Evolutionary conservation across 2,329 filamentous ascomycete genomes (phyloP), one percentile per base, ranked within the genome.

Genomic region (Pochonia chlamydosporia): DNA sequence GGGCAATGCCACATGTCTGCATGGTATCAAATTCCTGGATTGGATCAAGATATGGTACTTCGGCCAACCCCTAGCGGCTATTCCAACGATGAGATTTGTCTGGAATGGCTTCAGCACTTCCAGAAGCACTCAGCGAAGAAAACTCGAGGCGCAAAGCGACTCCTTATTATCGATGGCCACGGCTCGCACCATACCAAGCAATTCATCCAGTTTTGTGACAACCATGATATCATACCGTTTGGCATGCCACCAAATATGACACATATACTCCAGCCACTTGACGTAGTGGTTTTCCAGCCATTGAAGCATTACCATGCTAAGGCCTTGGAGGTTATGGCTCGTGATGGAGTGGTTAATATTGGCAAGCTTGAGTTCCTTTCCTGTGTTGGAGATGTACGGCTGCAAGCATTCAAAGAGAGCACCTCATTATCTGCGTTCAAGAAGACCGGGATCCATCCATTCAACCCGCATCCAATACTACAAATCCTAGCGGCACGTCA

Each of bases 151-250:
- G 40, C 11, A 44, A 63, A 65, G 56, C 51, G 56, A 21, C 55
- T 71, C 4, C 55, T 72, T 4, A 59, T 72, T 47, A 51, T 71
- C 28, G 60, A 71, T 55, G 54, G 64, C 41, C 53, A 71, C 57
- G 48, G 59, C 47, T 68, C 59, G 49, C 53, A 70, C 55, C 33
- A 62, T 37, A 63, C 55, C 3, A 47, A 54, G 21, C 50, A 64
- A 48, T 70, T 72, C 48, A 45, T 68, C 36, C 31, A 61, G 25
- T 63, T 59, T 50, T 71, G 53, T 50, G 57, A 56, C 42, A 41
- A 60, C 14, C 50, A 67, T 42, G 63, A 67, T 40, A 68, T 71
- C 53, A 63, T 67, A 43, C 25, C 21, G 6, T 40, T 40, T 26
- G 21, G 9, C 9, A 24, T 40, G 21, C 37, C 37, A 11, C 42